Evolutionary conservation across 208 protist species (phyloP), one percentile per base, ranked within the genome.

Genomic region (Crithidia thermophila): DNA sequence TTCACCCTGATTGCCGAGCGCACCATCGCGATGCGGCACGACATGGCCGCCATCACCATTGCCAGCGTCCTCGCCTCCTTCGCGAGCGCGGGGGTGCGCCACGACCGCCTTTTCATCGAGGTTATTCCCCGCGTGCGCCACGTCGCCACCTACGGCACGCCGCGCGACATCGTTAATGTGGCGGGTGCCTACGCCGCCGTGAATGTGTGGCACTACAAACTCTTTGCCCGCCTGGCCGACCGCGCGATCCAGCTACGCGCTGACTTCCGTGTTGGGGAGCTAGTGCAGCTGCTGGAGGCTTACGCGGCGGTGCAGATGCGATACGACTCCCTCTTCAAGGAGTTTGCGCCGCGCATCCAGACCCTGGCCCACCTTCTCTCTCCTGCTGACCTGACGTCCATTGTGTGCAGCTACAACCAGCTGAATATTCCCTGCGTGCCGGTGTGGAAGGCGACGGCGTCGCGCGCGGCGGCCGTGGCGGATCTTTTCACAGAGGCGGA

Each of bases 151-250:
- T 93, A 94, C 64, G 91, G 91, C 30, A 91, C 80, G 2, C 77
- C 79, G 8, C 74, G 67, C 33, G 91, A 96, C 51, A 63, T 96
- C 16, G 79, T 76, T 37, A 84, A 91, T 62, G 81, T 92, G 3
- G 87, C 93, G 28, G 72, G 80, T 50, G 85, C 87, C 36, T 96
- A 96, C 69, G 72, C 91, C 1, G 62, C 71, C 5, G 82, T 90
- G 39, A 82, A 80, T 16, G 34, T 96, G 42, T 96, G 91, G 91
- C 91, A 96, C 52, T 94, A 96, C 72, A 88, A 89, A 43, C 79
- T 96, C 10, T 96, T 96, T 61, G 70, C 80, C 25, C 67, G 75
- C 21, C 79, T 96, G 14, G 91, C 87, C 9, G 91, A 96, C 36
- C 81, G 88, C 11, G 88, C 88, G 7, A 73, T 94, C 21, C 76